Evolutionary conservation across 176 grass and related monocot genomes (phyloP).

Genomic region (Ensete glaucum): DNA sequence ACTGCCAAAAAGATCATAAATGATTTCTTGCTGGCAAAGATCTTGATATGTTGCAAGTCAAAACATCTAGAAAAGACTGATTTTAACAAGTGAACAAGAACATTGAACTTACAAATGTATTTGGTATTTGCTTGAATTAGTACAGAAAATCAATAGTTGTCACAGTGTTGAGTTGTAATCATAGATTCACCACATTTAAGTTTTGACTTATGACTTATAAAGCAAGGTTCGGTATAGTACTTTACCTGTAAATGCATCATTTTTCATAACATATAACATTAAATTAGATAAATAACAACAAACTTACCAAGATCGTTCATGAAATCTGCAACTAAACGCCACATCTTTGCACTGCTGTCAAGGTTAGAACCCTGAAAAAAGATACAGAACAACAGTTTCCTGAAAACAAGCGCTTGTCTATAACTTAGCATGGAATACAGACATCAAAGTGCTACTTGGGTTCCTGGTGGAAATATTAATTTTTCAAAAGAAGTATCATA

Average conservation of each 20-base stretch:
- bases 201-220: background rate
- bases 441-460: background rate
- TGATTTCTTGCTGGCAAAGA: background rate
- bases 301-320: constrained; percentile 95
- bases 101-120: too few species aligned
- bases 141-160: too few species aligned
- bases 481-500: background rate
- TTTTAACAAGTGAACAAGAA: background rate
- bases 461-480: background rate
- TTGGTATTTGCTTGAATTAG: background rate
- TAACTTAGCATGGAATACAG: background rate
- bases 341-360: constrained; percentile 90
- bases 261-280: background rate
- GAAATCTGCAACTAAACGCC: constrained; percentile 95
- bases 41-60: background rate
- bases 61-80: background rate
- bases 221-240: background rate
- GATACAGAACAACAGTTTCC: background rate
- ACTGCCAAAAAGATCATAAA: background rate
- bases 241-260: background rate
- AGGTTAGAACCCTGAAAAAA: constrained; percentile 84
- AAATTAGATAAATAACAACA: background rate
- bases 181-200: too few species aligned
- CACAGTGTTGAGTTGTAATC: too few species aligned
- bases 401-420: background rate